These are phyloP conservation scores for Paramecium pentaurelia DNA, from an alignment of 73 alveolate species.

Conservation along the genomic window DNA sequence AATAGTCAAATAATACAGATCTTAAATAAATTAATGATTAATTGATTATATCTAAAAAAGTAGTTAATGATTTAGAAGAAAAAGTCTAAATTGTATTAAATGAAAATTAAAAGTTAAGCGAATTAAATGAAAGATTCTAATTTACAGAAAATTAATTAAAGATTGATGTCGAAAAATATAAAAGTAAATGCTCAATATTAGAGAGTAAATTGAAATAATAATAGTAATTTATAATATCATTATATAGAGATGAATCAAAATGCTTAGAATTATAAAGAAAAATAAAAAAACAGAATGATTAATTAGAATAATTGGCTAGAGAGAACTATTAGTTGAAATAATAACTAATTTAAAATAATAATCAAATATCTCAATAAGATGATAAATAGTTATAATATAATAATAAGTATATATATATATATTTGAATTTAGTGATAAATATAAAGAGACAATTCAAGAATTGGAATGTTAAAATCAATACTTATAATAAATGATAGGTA, in stretches of 20 bases:
- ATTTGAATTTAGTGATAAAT: background rate
- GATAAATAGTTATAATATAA: background rate
- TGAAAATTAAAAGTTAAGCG: background rate
- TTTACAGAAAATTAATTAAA: background rate
- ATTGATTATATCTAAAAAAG: background rate
- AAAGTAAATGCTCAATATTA: background rate
- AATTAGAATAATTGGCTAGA: background rate
- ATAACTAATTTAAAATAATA: background rate
- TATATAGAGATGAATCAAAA: slow-evolving; percentile 4
- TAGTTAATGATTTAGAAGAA: background rate
- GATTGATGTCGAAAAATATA: background rate
- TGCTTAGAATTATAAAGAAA: background rate
- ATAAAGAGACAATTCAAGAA: background rate
- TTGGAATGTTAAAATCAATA: slow-evolving; percentile 1
- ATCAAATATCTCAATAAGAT: background rate
- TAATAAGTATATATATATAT: background rate
- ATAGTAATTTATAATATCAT: background rate
- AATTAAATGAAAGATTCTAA: background rate
- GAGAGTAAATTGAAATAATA: slow-evolving; percentile 11
- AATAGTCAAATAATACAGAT: background rate
- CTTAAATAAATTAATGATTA: slow-evolving; percentile 14
- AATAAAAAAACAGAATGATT: background rate
- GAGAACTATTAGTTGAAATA: background rate
- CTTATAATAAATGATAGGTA: background rate
- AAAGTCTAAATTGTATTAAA: background rate